phyloP scores from a whole-genome alignment of 225 moss, liverwort and hornwort genomes.

The Antitrichia curtipendula region DNA sequence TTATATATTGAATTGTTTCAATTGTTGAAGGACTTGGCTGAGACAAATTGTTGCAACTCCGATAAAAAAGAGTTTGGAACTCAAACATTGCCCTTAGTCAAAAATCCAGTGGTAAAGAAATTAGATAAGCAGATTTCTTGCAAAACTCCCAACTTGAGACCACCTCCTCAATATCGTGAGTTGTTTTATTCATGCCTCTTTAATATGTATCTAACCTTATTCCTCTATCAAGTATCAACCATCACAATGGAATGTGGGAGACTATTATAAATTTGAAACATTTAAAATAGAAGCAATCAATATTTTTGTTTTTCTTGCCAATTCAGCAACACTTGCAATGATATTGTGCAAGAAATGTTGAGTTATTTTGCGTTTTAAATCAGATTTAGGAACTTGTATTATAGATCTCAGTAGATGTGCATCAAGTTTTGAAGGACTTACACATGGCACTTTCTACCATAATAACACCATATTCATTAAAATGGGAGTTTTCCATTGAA shows the following conservation, averaged over 20 bases:
- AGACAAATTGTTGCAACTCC: not conserved
- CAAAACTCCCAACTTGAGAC: not conserved
- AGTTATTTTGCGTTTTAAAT: not conserved
- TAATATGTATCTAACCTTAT: not conserved
- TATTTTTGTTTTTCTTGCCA: not conserved
- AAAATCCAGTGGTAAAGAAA: not conserved
- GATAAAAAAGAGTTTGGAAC: constrained; percentile 23
- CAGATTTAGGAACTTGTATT: not conserved
- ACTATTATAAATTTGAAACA: not conserved
- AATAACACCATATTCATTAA: no score
- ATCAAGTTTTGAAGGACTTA: not conserved
- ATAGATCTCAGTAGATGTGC: not conserved
- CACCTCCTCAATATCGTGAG: constrained; percentile 8
- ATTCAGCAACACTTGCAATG: not conserved
- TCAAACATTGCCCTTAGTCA: constrained; percentile 1
- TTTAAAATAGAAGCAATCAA: not conserved
- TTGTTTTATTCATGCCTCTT: not conserved
- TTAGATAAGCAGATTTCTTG: constrained; percentile 15
- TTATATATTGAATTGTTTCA: not conserved
- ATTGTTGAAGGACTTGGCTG: not conserved
- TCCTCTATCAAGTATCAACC: not conserved
- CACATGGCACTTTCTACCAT: not conserved
- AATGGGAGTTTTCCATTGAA: no score
- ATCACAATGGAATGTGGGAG: not conserved
- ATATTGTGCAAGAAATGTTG: not conserved